Evolutionary conservation across 1,284 basidiomycete species (phyloP), one percentile per base, ranked within the genome.

Genomic region (Phellopilus nigrolimitatus): DNA sequence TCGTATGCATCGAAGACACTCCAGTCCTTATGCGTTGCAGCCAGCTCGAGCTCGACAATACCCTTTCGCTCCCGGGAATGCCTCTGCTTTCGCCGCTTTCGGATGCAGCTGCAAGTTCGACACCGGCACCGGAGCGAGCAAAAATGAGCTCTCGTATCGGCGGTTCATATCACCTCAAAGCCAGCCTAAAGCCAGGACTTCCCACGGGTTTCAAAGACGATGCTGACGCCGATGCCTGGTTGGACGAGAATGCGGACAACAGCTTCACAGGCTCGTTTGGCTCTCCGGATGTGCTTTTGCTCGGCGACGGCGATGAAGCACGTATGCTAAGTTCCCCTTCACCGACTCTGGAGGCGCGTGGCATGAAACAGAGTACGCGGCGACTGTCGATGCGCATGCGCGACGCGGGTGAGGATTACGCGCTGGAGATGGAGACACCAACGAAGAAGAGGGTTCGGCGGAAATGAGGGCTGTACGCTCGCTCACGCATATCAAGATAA

Each of bases 161-260:
- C n/a, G n/a, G n/a, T 21, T 15, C 7, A 12, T 19, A 2, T 33
- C 44, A 13, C 13, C 31, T 13, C 19, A 13, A 3, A 22, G 3
- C 10, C 3, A 3, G 0, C 27, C 19, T 3, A 13, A 5, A 28
- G 19, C 19, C 8, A 36, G 21, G n/a, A 17, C 15, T 24, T 15
- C 13, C 13, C 13, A 21, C 9, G 33, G 8, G 24, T 17, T 25
- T n/a, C 33, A 9, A 27, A 22, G 13, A 15, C 3, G 6, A 7
- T n/a, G n/a, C n/a, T 17, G 40, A 17, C 6, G 41, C 19, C 4
- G 38, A 44, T 17, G 27, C 31, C 30, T 28, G 38, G 46, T 25
- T 39, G 17, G 53, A 54, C n/a, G 53, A 54, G 36, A 44, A 54
- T 25, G 47, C 47, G 9, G 53, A 50, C 21, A 48, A 54, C n/a